These are phyloP conservation scores for Trichomonas vaginalis DNA, from an alignment of 208 protist species.

Conservation along the genomic window DNA sequence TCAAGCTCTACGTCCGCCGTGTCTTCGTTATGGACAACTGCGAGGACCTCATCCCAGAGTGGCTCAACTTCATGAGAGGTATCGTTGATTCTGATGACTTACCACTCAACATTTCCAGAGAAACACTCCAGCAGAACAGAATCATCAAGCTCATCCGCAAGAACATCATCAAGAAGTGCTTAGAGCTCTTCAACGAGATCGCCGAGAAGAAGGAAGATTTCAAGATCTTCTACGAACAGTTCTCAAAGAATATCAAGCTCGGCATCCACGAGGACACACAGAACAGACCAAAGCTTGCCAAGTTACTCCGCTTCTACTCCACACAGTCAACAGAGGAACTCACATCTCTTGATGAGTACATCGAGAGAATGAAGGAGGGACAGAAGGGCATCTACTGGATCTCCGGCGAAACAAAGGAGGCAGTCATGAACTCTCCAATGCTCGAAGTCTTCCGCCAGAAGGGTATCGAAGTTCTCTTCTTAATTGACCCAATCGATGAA, in stretches of 20 bases:
- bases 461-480: constrained; percentile 82
- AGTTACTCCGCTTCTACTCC: constrained; percentile 74
- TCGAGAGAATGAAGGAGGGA: constrained; percentile 70
- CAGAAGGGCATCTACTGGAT: constrained; percentile 97
- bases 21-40: constrained; percentile 97
- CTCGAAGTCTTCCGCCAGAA: constrained; percentile 70
- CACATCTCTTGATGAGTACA: constrained; percentile 35
- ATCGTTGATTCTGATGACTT: constrained; percentile 93
- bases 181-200: constrained; percentile 84
- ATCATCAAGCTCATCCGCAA: constrained; percentile 92
- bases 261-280: constrained; percentile 84
- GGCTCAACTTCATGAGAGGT: constrained; percentile 79
- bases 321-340: constrained; percentile 53
- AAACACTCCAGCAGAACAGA: constrained; percentile 91
- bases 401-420: constrained; percentile 72
- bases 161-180: constrained; percentile 87
- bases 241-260: constrained; percentile 88
- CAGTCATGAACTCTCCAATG: constrained; percentile 75
- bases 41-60: constrained; percentile 86
- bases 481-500: constrained; percentile 92
- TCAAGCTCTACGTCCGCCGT: constrained; percentile 67
- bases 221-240: constrained; percentile 91
- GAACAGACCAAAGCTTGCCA: constrained; percentile 75
- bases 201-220: constrained; percentile 86
- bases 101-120: constrained; percentile 92